Base-by-base conservation (phyloP, 1,284 basidiomycete species). In the Stygiomarasmius scandens region DNA sequence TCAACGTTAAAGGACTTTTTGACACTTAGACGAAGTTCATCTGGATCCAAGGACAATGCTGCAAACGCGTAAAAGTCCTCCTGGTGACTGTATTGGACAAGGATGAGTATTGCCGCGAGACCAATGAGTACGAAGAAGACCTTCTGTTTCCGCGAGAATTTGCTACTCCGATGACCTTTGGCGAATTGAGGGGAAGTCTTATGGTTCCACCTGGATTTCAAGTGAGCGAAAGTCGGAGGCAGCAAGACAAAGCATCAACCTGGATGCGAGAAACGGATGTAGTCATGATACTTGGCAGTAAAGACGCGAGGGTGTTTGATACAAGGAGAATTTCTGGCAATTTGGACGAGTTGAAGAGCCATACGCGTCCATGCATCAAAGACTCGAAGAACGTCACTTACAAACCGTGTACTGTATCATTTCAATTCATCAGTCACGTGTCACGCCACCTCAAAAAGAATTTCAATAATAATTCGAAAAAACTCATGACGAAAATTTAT, bases 41-140 rank as follows among this genome's bases (percentile, higher is more conserved):
- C 80, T 11, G 88, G 85, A 58, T 90, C 80, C 20, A 96, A 69
- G 19, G 87, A 84, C 25, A 96, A 77, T 0, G 91, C 84, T 12
- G 86, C 83, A 64, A 90, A 90, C 8, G 87, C 77, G 64, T 90
- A 85, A 60, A 90, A 90, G 70, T 96, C 94, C 73, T 96, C 94
- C 70, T 95, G 93, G 62, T 94, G 81, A 61, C 84, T 86, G 56
- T 72, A 61, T n/a, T 19, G 24, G 52, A 38, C 23, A 41, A 54
- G 38, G 12, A 41, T 58, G 24, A n/a, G 29, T 5, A 12, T 6
- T 32, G 29, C 29, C 29, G 29, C 12, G 12, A 32, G 12, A 32
- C 29, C 29, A 32, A n/a, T n/a, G n/a, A 32, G 29, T 12, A 12
- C 50, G 43, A 51, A 41, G 77, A 43, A 16, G 38, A 90, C 91